Percentiles rank a stretch among this genome's conserved stretches.
These are phyloP conservation scores for Emergomyces pasteurianus DNA, from an alignment of 2,329 filamentous ascomycete species.

Conservation along the genomic window DNA sequence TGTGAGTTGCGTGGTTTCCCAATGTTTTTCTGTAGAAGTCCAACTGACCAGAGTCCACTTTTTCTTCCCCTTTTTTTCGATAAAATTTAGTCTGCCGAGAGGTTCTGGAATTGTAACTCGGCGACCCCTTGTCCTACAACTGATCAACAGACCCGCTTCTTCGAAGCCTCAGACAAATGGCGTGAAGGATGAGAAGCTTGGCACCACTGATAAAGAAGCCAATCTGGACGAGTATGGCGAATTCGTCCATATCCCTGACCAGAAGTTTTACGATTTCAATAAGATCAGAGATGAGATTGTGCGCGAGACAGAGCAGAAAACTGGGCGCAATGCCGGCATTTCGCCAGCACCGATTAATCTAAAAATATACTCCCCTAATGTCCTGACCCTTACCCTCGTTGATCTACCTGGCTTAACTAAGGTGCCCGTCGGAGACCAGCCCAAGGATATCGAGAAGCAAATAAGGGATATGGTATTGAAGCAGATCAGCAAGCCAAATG, in stretches of 20 bases:
- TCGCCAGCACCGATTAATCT: constrained; percentile 95
- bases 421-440: constrained; percentile 92
- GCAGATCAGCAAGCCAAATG: constrained; percentile 96
- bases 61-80: constrained; percentile 5
- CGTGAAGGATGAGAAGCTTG: constrained; percentile 49
- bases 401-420: constrained; percentile 94
- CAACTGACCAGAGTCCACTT: constrained; percentile 5
- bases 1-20: constrained; percentile 50
- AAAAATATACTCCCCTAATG: constrained; percentile 95
- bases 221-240: constrained; percentile 97
- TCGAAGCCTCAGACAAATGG: constrained; percentile 58
- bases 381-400: constrained; percentile 89
- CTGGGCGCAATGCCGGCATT: constrained; percentile 90
- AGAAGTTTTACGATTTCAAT: constrained; percentile 97
- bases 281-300: constrained; percentile 98
- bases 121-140: constrained; percentile 88
- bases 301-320: constrained; percentile 91
- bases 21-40: constrained; percentile 1
- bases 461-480: constrained; percentile 98
- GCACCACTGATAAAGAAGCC: constrained; percentile 68
- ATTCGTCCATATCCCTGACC: constrained; percentile 92
- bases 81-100: constrained; percentile 63
- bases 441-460: constrained; percentile 90
- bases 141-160: constrained; percentile 73
- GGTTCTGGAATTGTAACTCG: constrained; percentile 95